Evolutionary conservation across 331 rosid species (phyloP).

Genomic region (Dryas integrifolia): DNA sequence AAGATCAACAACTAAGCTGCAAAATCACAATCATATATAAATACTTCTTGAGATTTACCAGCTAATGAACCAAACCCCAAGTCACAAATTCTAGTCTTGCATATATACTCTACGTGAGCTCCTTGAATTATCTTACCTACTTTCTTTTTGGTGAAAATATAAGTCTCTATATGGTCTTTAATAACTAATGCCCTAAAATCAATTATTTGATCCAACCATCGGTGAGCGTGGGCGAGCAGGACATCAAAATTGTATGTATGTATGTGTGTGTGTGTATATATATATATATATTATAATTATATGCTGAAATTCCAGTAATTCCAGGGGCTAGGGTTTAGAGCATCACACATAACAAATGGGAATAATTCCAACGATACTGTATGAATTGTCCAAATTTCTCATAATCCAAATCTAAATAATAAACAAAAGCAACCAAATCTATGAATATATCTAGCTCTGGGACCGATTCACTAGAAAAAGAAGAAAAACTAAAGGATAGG

Average conservation of each 20-base stretch:
- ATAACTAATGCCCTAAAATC: too few species aligned
- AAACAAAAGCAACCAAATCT: not conserved
- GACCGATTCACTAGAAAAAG: not conserved
- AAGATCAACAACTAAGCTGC: not conserved
- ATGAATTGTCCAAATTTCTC: not conserved
- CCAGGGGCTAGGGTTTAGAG: slow-evolving; percentile 8
- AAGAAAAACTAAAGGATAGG: not conserved
- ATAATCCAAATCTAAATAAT: not conserved
- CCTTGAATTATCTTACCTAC: too few species aligned
- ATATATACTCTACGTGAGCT: too few species aligned
- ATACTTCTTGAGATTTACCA: not conserved
- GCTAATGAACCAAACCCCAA: not conserved
- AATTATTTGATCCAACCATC: too few species aligned
- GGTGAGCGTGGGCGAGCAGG: not conserved
- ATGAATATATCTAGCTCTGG: not conserved
- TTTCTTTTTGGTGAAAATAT: too few species aligned
- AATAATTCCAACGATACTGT: not conserved
- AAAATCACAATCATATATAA: not conserved
- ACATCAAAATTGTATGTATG: not conserved
- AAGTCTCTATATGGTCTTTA: too few species aligned
- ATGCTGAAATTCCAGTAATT: not conserved
- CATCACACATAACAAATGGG: not conserved
- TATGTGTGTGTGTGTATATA: not conserved
- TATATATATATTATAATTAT: too few species aligned
- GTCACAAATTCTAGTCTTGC: too few species aligned